Percentiles rank a stretch among this genome's conserved stretches.
These are phyloP conservation scores for Mrakia blollopis DNA, from an alignment of 768 basidiomycete genomes.

Conservation along the genomic window DNA sequence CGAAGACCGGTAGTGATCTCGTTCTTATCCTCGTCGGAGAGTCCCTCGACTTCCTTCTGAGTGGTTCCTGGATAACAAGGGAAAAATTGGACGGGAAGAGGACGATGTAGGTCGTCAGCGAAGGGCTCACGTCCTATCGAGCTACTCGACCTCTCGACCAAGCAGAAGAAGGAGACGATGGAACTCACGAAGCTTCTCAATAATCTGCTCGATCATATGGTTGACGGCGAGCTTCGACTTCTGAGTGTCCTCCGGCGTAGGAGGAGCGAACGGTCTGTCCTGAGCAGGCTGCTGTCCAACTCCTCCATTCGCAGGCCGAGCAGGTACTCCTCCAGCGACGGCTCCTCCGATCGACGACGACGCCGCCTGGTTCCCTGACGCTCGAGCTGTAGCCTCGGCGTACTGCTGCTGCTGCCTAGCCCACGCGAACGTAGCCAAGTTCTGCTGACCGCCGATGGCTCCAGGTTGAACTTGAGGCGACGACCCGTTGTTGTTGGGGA, in stretches of 20 bases:
- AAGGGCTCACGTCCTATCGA: not conserved
- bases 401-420: constrained; percentile 29
- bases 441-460: constrained; percentile 11
- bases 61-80: not conserved
- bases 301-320: not conserved
- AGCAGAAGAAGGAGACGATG: not conserved
- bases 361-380: not conserved
- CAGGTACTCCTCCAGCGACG: not conserved
- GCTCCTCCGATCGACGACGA: not conserved
- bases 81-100: not conserved
- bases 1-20: constrained; percentile 8
- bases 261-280: not conserved
- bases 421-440: constrained; percentile 20
- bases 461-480: not conserved
- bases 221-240: not conserved
- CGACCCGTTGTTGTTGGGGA: not conserved
- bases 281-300: not conserved
- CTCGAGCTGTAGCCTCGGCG: not conserved
- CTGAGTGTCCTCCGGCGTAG: not conserved
- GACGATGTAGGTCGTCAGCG: not conserved
- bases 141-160: not conserved
- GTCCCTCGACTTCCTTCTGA: constrained; percentile 24
- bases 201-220: not conserved
- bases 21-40: constrained; percentile 27
- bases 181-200: constrained; percentile 1